Percentiles rank a stretch among this genome's conserved stretches.
These are phyloP conservation scores for Ceratobasidium sp. DNA, from an alignment of 1,284 basidiomycete genomes.

Conservation along the genomic window DNA sequence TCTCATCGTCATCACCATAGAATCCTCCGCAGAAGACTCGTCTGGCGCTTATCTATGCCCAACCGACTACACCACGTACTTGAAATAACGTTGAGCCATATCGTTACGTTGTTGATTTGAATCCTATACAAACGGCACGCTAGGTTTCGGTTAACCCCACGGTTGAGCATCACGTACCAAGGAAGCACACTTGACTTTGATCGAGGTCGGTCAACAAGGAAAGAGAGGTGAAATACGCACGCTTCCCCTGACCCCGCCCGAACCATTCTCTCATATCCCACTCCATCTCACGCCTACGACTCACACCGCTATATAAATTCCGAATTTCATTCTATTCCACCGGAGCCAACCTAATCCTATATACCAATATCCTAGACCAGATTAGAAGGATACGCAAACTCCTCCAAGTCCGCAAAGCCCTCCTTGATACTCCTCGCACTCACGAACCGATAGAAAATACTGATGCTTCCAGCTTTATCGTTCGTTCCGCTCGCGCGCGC, in stretches of 20 bases:
- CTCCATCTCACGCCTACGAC: background rate
- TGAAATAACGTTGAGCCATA: too few relatives aligned
- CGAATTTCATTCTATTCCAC: constrained; percentile 8
- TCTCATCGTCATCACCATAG: too few relatives aligned
- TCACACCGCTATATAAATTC: background rate
- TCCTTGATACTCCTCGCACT: constrained; percentile 97
- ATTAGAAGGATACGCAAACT: constrained; percentile 89
- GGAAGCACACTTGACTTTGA: background rate
- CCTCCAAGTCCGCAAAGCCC: constrained; percentile 85
- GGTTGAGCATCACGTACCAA: background rate
- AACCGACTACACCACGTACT: too few relatives aligned
- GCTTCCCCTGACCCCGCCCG: too few relatives aligned
- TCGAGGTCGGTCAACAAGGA: background rate
- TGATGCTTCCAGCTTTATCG: constrained; percentile 96
- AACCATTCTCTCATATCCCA: background rate
- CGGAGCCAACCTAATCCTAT: background rate
- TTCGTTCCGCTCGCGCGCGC: constrained; percentile 95
- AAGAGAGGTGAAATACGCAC: constrained; percentile 1
- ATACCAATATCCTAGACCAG: constrained; percentile 62
- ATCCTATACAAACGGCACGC: background rate
- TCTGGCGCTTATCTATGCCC: too few relatives aligned
- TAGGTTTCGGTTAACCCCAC: background rate
- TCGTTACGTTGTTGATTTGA: background rate
- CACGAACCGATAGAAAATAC: constrained; percentile 91
- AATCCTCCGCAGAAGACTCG: too few relatives aligned